A percentile compares a stretch with the other conserved stretches of the same genome.
phyloP scores from a whole-genome alignment of 257 asterid species.

The Fraxinus cuspidata region DNA sequence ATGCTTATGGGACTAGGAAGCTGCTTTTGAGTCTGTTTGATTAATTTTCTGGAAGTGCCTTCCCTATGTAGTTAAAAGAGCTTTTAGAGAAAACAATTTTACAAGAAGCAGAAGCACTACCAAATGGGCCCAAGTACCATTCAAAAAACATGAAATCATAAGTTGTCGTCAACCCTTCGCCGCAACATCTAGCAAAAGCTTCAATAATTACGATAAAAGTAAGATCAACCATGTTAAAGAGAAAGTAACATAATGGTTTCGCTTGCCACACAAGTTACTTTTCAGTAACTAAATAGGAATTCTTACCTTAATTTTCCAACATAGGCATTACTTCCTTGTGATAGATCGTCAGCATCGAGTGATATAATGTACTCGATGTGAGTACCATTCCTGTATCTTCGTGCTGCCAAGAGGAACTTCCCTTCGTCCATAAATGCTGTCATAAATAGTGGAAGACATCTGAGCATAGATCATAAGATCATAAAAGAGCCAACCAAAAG shows the following conservation, averaged over 20 bases:
- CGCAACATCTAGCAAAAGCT: background rate
- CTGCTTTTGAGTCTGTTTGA: too few species aligned
- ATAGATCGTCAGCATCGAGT: constrained; percentile 73
- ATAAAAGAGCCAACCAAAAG: background rate
- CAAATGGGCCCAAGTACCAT: background rate
- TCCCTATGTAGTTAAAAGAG: too few species aligned
- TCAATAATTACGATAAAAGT: background rate
- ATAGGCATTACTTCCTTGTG: constrained; percentile 90
- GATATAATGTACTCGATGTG: constrained; percentile 83
- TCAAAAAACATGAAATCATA: background rate
- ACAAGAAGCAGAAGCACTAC: too few species aligned
- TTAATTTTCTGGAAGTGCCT: too few species aligned
- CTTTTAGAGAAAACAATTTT: too few species aligned
- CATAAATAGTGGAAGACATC: constrained; percentile 23
- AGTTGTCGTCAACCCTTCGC: background rate
- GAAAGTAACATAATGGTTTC: background rate
- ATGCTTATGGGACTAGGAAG: too few species aligned
- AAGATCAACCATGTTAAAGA: background rate
- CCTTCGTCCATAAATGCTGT: constrained; percentile 82
- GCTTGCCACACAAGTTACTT: constrained; percentile 3
- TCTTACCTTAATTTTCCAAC: constrained; percentile 90
- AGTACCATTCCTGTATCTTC: constrained; percentile 74
- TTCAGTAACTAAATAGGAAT: constrained; percentile 11
- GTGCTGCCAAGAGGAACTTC: constrained; percentile 92
- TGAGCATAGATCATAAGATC: constrained; percentile 12